Base-by-base conservation (phyloP, 495 filamentous ascomycete genomes). In the Xylaria acuta region DNA sequence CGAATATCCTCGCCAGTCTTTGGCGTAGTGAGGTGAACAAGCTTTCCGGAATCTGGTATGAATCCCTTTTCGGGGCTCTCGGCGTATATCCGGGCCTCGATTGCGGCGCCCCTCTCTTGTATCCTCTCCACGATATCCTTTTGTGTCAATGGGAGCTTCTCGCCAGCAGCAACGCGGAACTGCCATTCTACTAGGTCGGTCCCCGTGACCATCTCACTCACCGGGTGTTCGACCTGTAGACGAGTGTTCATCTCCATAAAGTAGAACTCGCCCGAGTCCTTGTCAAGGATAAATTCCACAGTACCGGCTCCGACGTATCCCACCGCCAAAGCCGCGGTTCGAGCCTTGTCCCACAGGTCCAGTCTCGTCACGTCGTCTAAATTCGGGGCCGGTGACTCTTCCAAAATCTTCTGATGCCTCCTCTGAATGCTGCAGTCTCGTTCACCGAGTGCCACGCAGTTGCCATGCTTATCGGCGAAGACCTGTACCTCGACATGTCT, bases 201-300 rank as follows among this genome's bases (percentile, higher is more conserved):
- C 20, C 95, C 95, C 18, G 95, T 98, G 40, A 98, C 92, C 91
- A 94, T 96, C 82, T 99, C 96, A 3, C 93, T 98, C 27, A 98
- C 96, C 11, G 96, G 97, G 75, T 99, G 96, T 81, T 99, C 96
- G 30, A 99, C 96, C 79, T 99, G 96, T 11, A 99, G 86, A 64
- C 96, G 88, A 0, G 96, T 98, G 82, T 99, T 99, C 96, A 98
- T 98, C 82, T 99, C 96, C 96, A 99, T 98, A 82, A 99, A 99
- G 85, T 93, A 99, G 82, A 98, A 98, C 56, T 95, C 87, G 9
- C 92, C 93, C 0, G 91, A 91, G 72, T 98, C 97, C 76, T 96
- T 97, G 84, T 99, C 97, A 69, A 99, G 95, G 71, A 99, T 99
- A 80, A 98, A 99, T 79, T 99, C 96, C 7, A 99, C 96, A 0